Evolutionary conservation across 116 monocot species (phyloP), one percentile per base, ranked within the genome.

Genomic region (Posidonia oceanica): DNA sequence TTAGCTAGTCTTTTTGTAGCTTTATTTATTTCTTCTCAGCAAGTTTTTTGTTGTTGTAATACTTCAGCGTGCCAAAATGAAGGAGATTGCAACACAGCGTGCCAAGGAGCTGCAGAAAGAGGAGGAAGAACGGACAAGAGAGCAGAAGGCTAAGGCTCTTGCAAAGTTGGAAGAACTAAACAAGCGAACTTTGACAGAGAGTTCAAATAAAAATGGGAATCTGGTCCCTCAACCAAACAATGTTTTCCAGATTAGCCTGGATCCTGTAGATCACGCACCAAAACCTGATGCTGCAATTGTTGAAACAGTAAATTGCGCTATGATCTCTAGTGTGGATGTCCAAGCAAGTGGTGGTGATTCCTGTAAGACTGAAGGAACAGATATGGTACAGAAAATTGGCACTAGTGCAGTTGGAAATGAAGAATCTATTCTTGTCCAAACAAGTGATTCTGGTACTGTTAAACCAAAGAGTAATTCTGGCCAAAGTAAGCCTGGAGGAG

Each of bases 131-230:
- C 72, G 97, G 21, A 87, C 53, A 63, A 83, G 78, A 65, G 83
- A 97, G 42, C 97, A 85, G 73, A 97, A 76, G 44, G 85, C 97
- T 38, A 97, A 89, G 71, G 92, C 92, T 80, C 85, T 85, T 20
- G 89, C 87, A 39, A 92, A 97, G 77, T 74, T 97, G 68, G 89
- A 91, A 79, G 97, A 87, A 73, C 66, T 97, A 69, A 87, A 97
- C 69, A 79, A 78, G 48, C 75, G 89, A 39, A 77, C 82, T 55
- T 63, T 74, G 66, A 67, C 63, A 77, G 80, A 78, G 54, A 80
- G 41, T 65, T 68, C 68, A 20, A 83, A 70, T 42, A 70, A 80
- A 70, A 83, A 70, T 10, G 7, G 3, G 38, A 39, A 40, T 70
- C 40, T 14, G 8, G 20, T 37, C 15, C 57, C 38, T 7, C 40